Evolutionary conservation across 306 rosid genomes (phyloP), one percentile per base, ranked within the genome.

Genomic region (Dalbergia cochinchinensis): DNA sequence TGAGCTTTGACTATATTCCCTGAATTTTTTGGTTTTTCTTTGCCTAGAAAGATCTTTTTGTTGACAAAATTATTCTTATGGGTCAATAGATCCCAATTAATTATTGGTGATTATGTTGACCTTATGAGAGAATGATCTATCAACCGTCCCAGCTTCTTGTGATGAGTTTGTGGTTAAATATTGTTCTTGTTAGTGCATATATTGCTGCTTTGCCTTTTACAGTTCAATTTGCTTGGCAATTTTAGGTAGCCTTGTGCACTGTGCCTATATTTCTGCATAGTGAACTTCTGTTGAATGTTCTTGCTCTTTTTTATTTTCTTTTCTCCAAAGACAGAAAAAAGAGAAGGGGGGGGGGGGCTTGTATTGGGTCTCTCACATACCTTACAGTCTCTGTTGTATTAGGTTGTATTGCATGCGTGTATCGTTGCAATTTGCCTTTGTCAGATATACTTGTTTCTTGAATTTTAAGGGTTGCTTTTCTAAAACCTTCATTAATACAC

Each of bases 121-220:
- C 71, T 45, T 65, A 13, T 26, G 37, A 63, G 73, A 74, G 45
- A 19, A 62, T 50, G 73, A 59, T 78, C 51, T 72, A 22, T 80
- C 44, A 54, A 72, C 60, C 69, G 53, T 77, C 44, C 58, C 51
- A 42, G 65, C 51, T 44, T 82, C 16, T 81, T 65, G 62, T 58
- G 22, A 61, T 58, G 45, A 57, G 65, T 51, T 64, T 65, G 73
- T 44, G 57, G 51, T 51, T 79, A 60, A 19, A 62, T 44, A 18
- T 26, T 26, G 31, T 53, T 76, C 61, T 41, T 71, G 64, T 61
- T 35, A 76, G 48, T 42, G 67, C 72, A 60, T 7, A 62, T 63
- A 16, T 75, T 75, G 58, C 76, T 65, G 7, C 41, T 37, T 37
- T 37, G 41, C 41, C 7, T 4, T 37, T 37, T 37, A 0, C 41